Evolutionary conservation across 805 yeast genomes (phyloP).

Genomic region (Yarrowia alimentaria): DNA sequence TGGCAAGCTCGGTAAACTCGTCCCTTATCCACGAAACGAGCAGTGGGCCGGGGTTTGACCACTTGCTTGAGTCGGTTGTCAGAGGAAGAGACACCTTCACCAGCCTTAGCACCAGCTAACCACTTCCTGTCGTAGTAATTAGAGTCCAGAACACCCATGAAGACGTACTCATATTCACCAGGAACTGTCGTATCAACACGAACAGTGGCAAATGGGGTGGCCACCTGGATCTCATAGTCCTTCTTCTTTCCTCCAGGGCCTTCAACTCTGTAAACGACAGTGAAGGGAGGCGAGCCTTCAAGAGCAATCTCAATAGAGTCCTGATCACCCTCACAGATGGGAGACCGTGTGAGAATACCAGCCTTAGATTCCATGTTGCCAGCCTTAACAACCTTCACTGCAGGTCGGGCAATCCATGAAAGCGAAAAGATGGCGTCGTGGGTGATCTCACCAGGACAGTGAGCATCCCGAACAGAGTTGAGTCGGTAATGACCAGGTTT

Average conservation of each 20-base stretch:
- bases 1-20: constrained; percentile 53
- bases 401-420: constrained; percentile 49
- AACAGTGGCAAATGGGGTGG: constrained; percentile 52
- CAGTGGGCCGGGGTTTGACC: constrained; percentile 63
- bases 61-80: constrained; percentile 41
- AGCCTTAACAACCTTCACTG: constrained; percentile 42
- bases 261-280: constrained; percentile 55
- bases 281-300: constrained; percentile 55
- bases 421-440: constrained; percentile 44
- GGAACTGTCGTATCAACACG: constrained; percentile 45
- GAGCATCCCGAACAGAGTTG: constrained; percentile 48
- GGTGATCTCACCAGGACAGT: constrained; percentile 50
- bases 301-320: constrained; percentile 49
- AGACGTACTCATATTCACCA: constrained; percentile 63
- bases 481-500: constrained; percentile 52
- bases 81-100: constrained; percentile 17
- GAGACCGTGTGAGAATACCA: constrained; percentile 7
- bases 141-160: constrained; percentile 64
- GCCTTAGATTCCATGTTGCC: constrained; percentile 40
- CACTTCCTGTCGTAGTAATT: constrained; percentile 50
- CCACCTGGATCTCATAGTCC: constrained; percentile 46
- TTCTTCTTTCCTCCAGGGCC: constrained; percentile 31
- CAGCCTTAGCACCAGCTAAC: constrained; percentile 33
- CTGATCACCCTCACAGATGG: constrained; percentile 51
- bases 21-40: constrained; percentile 49